Conservation (phyloP, 2,329 filamentous ascomycete species). For the Chrysosporium queenslandicum region DNA sequence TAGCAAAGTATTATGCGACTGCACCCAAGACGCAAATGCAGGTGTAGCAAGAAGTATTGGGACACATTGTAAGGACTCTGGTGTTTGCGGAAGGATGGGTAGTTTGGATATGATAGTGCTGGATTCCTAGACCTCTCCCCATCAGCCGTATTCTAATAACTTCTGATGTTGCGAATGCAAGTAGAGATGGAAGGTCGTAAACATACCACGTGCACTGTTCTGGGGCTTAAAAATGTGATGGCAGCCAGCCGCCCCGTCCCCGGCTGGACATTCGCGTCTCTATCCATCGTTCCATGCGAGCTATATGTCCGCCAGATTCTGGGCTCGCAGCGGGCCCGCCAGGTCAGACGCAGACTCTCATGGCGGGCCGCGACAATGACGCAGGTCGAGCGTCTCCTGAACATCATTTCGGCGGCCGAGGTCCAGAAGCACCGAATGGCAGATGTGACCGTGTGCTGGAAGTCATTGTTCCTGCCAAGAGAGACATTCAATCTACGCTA, state of each 20-base stretch:
- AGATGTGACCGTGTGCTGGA: too few species aligned
- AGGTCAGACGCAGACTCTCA: background rate
- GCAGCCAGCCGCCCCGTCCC: slow-evolving; percentile 5
- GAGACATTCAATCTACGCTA: background rate
- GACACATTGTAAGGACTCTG: slow-evolving; percentile 18
- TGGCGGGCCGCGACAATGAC: background rate
- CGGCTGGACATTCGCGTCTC: background rate
- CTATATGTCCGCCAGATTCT: background rate
- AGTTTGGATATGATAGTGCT: slow-evolving; percentile 25
- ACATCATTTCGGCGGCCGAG: background rate
- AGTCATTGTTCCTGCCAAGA: background rate
- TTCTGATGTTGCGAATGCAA: too few species aligned
- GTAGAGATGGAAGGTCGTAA: too few species aligned
- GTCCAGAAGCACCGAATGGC: slow-evolving; percentile 7
- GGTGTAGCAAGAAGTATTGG: slow-evolving; percentile 32
- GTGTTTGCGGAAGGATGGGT: slow-evolving; percentile 17
- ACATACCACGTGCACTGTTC: slow-evolving; percentile 10
- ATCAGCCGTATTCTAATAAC: too few species aligned
- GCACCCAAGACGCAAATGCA: slow-evolving; percentile 31
- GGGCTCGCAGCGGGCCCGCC: background rate
- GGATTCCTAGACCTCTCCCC: slow-evolving; percentile 19
- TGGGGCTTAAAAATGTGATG: slow-evolving; percentile 11
- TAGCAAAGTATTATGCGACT: slow-evolving; percentile 26
- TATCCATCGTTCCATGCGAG: background rate
- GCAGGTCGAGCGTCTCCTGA: background rate